A percentile compares a stretch with the other conserved stretches of the same genome.
These are phyloP conservation scores for Phylloporus arenicola DNA, from an alignment of 768 basidiomycete species.

Conservation along the genomic window DNA sequence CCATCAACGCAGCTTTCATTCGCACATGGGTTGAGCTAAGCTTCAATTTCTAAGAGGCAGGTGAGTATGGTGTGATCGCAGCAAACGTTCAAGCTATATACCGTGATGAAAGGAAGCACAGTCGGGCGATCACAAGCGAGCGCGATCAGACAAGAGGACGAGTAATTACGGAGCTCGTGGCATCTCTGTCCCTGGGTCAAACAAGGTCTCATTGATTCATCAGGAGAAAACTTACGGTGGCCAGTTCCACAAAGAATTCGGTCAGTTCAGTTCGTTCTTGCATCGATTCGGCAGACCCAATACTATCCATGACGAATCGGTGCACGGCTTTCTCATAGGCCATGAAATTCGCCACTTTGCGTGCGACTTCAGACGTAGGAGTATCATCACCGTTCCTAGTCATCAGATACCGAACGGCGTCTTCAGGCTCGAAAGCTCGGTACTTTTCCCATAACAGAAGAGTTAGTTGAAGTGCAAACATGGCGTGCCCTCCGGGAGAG, in stretches of 20 bases:
- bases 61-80: background rate
- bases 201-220: background rate
- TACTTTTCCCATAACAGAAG: slow-evolving; percentile 34
- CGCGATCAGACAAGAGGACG: slow-evolving; percentile 37
- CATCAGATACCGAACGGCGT: slow-evolving; percentile 39
- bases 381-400: slow-evolving; percentile 24
- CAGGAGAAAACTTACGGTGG: slow-evolving; percentile 31
- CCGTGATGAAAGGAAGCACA: slow-evolving; percentile 30
- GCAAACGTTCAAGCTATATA: slow-evolving; percentile 2
- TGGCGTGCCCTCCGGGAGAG: slow-evolving; percentile 33
- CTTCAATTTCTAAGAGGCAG: slow-evolving; percentile 18
- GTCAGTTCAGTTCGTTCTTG: slow-evolving; percentile 25
- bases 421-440: slow-evolving; percentile 38
- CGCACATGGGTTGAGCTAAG: slow-evolving; percentile 21
- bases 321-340: slow-evolving; percentile 34
- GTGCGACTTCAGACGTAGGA: slow-evolving; percentile 27
- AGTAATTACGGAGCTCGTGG: slow-evolving; percentile 42
- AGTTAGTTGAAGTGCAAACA: slow-evolving; percentile 45
- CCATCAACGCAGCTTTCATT: slow-evolving; percentile 12
- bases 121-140: slow-evolving; percentile 38
- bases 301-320: slow-evolving; percentile 38
- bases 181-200: slow-evolving; percentile 34
- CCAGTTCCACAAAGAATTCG: slow-evolving; percentile 43
- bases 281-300: slow-evolving; percentile 21
- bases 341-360: slow-evolving; percentile 28